phyloP scores from a whole-genome alignment of 345 rosid species.

The Pseudoturritis turrita region DNA sequence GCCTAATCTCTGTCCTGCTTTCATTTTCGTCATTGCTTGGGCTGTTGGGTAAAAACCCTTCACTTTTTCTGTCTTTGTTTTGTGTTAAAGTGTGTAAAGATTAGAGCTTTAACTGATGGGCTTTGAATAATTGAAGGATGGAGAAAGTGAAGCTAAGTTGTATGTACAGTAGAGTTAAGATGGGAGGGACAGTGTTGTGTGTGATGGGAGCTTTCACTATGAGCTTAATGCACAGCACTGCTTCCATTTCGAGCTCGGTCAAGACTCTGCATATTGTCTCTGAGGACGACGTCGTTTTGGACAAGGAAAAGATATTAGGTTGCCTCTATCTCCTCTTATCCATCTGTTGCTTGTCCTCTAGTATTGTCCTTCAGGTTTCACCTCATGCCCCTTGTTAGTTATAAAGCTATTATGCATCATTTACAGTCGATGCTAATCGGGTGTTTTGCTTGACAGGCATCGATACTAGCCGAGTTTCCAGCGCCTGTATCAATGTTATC shows the following conservation, averaged over 20 bases:
- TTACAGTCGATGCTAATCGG: not conserved
- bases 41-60: conserved; percentile 41
- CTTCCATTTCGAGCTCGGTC: conserved; percentile 1
- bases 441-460: conserved; percentile 41
- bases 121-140: conserved; percentile 37
- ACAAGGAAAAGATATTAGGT: conserved; percentile 61
- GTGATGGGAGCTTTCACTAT: conserved; percentile 68
- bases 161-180: conserved; percentile 71
- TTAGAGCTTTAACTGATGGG: not conserved
- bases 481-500: conserved; percentile 79
- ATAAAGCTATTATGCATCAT: not conserved
- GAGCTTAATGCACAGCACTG: conserved; percentile 78
- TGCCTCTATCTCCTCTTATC: conserved; percentile 65
- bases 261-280: conserved; percentile 16
- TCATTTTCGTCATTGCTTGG: conserved; percentile 91
- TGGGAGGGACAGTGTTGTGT: conserved; percentile 73
- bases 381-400: not conserved
- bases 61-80: not conserved
- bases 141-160: conserved; percentile 73
- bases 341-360: conserved; percentile 53
- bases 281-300: conserved; percentile 11
- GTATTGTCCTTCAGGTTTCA: conserved; percentile 70
- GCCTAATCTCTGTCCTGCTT: conserved; percentile 92
- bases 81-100: not conserved
- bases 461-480: conserved; percentile 66